Evolutionary conservation across 495 filamentous ascomycete genomes (phyloP), one percentile per base, ranked within the genome.

Genomic region (Pseudomonodictys pantanalensis): DNA sequence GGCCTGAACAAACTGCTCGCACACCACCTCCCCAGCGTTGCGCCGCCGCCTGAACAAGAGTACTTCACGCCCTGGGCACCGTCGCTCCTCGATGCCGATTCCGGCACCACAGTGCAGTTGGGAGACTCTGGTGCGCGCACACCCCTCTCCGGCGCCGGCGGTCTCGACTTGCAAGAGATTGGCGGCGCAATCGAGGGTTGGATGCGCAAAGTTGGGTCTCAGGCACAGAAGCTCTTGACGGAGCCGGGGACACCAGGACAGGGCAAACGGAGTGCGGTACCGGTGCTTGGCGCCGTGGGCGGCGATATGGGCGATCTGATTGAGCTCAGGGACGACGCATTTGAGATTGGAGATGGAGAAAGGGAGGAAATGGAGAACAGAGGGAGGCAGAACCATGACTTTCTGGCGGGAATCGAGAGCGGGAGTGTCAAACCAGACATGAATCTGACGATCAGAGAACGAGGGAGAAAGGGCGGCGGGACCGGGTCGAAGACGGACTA

Each of bases 151-250:
- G 18, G 67, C 57, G 47, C 64, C 39, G 41, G 62, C 2, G 66
- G 66, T 2, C 35, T 71, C 0, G 78, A 84, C 1, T 71, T 97
- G 5, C 92, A 96, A 65, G 88, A 90, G 52, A 83, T 95, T 1
- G 91, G 91, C 0, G 86, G 88, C 11, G 87, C 85, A 11, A 81
- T 98, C 26, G 92, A 97, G 71, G 84, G 85, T 6, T 98, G 93
- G 90, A 79, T 97, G 61, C 78, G 91, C 41, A 90, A 86, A 60
- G 81, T 92, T 52, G 89, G 87, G 33, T 81, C 79, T 1, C 82
- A 82, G 63, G 78, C 77, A 11, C 75, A 80, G 2, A 75, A 75
- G 29, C 76, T 81, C 1, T 68, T 75, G 3, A 52, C 80, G 12
- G 71, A 75, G 6, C 49, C 67, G 7, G 47, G 32, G 24, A 52